Conservation (phyloP, 1,139 yeast species). For the Eremothecium gossypii region DNA sequence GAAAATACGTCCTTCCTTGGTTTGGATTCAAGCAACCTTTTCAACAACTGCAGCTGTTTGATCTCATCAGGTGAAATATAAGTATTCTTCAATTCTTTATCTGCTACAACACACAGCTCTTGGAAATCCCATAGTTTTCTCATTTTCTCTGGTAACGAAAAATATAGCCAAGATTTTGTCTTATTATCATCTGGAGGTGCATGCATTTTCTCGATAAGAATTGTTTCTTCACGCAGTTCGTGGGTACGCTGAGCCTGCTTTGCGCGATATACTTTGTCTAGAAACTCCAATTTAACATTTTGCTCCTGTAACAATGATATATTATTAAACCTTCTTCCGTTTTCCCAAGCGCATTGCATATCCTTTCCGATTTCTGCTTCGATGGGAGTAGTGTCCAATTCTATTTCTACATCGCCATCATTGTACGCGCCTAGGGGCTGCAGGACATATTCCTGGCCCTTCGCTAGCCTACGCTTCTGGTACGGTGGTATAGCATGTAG, state of each 20-base stretch:
- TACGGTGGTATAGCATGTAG: constrained; percentile 44
- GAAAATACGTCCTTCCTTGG: constrained; percentile 59
- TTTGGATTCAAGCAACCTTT: constrained; percentile 52
- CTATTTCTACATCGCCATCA: constrained; percentile 58
- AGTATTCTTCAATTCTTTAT: constrained; percentile 13
- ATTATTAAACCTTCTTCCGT: constrained; percentile 24
- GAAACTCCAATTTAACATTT: constrained; percentile 67
- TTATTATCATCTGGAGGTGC: constrained; percentile 5
- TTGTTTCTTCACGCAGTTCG: constrained; percentile 21
- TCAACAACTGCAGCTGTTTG: constrained; percentile 47
- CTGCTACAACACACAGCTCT: constrained; percentile 34
- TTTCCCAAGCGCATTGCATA: constrained; percentile 34
- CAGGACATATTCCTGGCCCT: constrained; percentile 45
- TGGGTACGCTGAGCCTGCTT: constrained; percentile 18
- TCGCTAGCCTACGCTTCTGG: constrained; percentile 37
- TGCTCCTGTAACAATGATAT: constrained; percentile 46
- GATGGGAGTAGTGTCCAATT: constrained; percentile 34
- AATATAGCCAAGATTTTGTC: constrained; percentile 2
- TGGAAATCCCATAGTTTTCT: constrained; percentile 25
- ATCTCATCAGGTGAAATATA: constrained; percentile 34
- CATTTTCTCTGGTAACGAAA: constrained; percentile 12
- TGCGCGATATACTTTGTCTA: constrained; percentile 37
- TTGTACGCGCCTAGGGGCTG: constrained; percentile 54
- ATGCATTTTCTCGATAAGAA: constrained; percentile 23
- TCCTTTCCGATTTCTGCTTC: constrained; percentile 35